Evolutionary conservation across 2,329 filamentous ascomycete genomes (phyloP), one percentile per base, ranked within the genome.

Genomic region (Beauveria brongniartii): DNA sequence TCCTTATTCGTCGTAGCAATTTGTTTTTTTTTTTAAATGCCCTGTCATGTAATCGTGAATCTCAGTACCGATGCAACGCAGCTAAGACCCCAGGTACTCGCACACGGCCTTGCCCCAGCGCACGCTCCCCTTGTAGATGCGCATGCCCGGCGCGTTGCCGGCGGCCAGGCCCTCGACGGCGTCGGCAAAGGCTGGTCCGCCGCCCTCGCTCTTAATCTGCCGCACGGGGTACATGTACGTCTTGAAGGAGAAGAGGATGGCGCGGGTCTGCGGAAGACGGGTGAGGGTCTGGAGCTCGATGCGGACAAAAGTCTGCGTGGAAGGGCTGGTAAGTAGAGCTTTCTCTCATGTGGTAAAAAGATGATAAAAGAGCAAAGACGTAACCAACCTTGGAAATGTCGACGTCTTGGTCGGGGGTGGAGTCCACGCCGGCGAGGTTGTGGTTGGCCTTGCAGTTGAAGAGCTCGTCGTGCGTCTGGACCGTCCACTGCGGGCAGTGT

Each of bases 241-340:
- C 70, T 83, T 83, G 72, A 84, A 82, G 10, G 79, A 80, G 67
- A 84, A 84, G 14, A 83, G 66, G 2, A 83, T 68, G 0, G 78
- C 77, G 3, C 68, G 67, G 0, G 77, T 80, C 61, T 72, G 66
- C 0, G 80, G 80, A 8, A 84, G 72, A 1, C 81, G 74, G 1
- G 74, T 79, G 34, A 83, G 64, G 0, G 79, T 80, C 66, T 84
- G 81, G 16, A 82, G 71, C 67, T 85, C 81, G 34, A 79, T 75
- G 28, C 80, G 73, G 5, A 79, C 63, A 53, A 69, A 71, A 7
- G 73, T 68, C 74, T 10, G 22, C 18, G 28, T 6, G 28, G 26
- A 18, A 18, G 3, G 30, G 26, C 3, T 34, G 30, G 30, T 34
- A 14, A 34, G 30, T 34, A 14, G 4, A 34, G 4, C 1, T 14